These are phyloP conservation scores for Sordariomycetes sp. DNA, from an alignment of 2,329 filamentous ascomycete species.

Conservation along the genomic window DNA sequence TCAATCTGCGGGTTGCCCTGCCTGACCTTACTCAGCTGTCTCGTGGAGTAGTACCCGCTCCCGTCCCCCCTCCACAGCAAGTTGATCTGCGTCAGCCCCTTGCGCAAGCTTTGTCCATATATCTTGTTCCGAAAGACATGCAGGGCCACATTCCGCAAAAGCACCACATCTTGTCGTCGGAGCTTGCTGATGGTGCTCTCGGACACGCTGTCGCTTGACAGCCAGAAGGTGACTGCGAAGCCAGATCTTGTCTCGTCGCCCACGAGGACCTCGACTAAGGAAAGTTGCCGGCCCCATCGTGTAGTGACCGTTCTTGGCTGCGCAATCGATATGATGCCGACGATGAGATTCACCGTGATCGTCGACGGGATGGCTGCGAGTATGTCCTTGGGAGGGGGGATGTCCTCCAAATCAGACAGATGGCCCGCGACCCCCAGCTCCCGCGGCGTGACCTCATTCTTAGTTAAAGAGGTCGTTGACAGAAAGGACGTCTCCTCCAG, in stretches of 20 bases:
- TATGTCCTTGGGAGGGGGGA: conserved; percentile 61
- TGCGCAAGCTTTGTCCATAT: conserved; percentile 73
- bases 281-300: conserved; percentile 49
- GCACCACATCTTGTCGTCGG: conserved; percentile 64
- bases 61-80: conserved; percentile 49
- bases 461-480: conserved; percentile 14
- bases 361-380: conserved; percentile 66
- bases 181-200: conserved; percentile 32
- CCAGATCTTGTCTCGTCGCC: conserved; percentile 78
- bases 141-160: conserved; percentile 72
- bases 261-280: conserved; percentile 68
- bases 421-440: too few species aligned
- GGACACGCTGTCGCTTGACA: conserved; percentile 32
- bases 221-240: conserved; percentile 81
- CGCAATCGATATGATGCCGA: conserved; percentile 64
- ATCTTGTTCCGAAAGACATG: conserved; percentile 67
- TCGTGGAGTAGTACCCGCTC: conserved; percentile 45
- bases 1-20: conserved; percentile 38
- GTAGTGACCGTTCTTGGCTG: conserved; percentile 60
- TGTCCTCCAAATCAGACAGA: conserved; percentile 50
- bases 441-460: conserved; percentile 17
- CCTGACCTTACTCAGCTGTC: conserved; percentile 29
- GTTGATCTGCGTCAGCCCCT: conserved; percentile 59
- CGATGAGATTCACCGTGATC: conserved; percentile 74
- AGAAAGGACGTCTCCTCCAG: conserved; percentile 10